Percentiles rank a stretch among this genome's conserved stretches.
phyloP scores from a whole-genome alignment of 768 basidiomycete genomes.

The Boletus edulis region DNA sequence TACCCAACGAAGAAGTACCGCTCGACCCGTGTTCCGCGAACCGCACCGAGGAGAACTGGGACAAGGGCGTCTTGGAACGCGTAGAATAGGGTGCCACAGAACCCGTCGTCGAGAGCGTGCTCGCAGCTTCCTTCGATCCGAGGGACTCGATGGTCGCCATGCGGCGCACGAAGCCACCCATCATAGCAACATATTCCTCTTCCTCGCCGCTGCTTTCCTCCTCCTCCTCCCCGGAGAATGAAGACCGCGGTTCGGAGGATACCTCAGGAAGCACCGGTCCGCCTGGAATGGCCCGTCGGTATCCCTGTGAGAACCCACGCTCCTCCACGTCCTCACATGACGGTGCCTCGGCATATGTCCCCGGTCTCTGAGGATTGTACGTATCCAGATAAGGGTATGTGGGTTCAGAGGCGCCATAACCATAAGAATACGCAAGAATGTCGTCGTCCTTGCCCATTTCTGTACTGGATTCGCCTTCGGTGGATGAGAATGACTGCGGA shows the following conservation, averaged over 20 bases:
- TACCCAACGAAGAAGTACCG: not conserved
- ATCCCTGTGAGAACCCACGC: not conserved
- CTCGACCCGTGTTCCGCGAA: slow-evolving; percentile 14
- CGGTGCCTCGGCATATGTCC: slow-evolving; percentile 1
- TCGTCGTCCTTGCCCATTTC: slow-evolving; percentile 4
- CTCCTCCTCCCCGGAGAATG: slow-evolving; percentile 5
- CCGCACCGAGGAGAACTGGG: slow-evolving; percentile 26
- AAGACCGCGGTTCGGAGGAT: slow-evolving; percentile 15
- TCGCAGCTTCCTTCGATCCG: slow-evolving; percentile 56
- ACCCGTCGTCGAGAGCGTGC: slow-evolving; percentile 30
- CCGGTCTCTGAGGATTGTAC: slow-evolving; percentile 23
- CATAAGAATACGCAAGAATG: slow-evolving; percentile 21
- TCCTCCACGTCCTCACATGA: slow-evolving; percentile 4
- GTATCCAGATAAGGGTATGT: slow-evolving; percentile 32
- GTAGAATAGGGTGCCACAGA: slow-evolving; percentile 25
- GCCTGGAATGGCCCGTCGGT: not conserved
- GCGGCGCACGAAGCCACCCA: slow-evolving; percentile 63
- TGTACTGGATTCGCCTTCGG: slow-evolving; percentile 12
- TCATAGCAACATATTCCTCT: slow-evolving; percentile 47
- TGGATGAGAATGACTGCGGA: slow-evolving; percentile 3
- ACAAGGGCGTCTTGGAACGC: slow-evolving; percentile 24
- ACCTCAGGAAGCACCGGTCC: slow-evolving; percentile 6
- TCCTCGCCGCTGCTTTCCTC: slow-evolving; percentile 20
- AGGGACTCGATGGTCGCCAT: slow-evolving; percentile 83
- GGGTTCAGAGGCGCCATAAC: slow-evolving; percentile 25